Base-by-base conservation (phyloP, 208 protist genomes). In the Wallacemonas rigidus region DNA sequence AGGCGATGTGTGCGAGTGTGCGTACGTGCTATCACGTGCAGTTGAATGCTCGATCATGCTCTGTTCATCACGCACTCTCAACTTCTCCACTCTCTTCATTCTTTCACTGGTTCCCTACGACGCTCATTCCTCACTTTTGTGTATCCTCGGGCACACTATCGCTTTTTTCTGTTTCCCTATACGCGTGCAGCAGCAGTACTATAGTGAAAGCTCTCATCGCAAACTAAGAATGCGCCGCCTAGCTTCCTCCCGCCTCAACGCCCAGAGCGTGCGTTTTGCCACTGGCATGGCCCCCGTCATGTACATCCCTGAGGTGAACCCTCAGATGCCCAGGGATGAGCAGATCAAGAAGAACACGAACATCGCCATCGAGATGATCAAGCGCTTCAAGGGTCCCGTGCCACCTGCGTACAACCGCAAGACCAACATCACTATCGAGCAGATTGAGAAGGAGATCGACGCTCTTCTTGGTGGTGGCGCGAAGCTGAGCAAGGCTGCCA, bases 371-470 rank as follows among this genome's bases (percentile, higher is more conserved):
- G 88, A 96, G 73, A 94, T 97, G 90, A 86, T 97, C 40, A 86
- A 87, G 73, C 81, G 90, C 67, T 91, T 89, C 83, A 95, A 95
- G 75, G 91, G 91, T 43, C 79, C 72, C 58, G 39, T 82, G 39
- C 93, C 93, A 5, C 60, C 85, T 36, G 65, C 88, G 26, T 97
- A 97, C 80, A 88, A 82, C 8, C 88, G 93, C 47, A 95, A 95
- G 79, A 79, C 77, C 54, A 88, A 73, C 26, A 76, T 76, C 45
- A 94, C 91, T 43, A 90, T 97, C 78, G 90, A 94, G 80, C 80
- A 96, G 75, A 74, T 97, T 51, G 89, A 96, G 79, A 82, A 82
- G 67, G 93, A 97, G 76, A 94, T 97, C 72, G 89, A 97, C 77
- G 77, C 86, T 44, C 86, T 97, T 15, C 85, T 97, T 53, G 91